phyloP scores from a whole-genome alignment of 2,329 filamentous ascomycete genomes.

The Fusarium tjaetaba region DNA sequence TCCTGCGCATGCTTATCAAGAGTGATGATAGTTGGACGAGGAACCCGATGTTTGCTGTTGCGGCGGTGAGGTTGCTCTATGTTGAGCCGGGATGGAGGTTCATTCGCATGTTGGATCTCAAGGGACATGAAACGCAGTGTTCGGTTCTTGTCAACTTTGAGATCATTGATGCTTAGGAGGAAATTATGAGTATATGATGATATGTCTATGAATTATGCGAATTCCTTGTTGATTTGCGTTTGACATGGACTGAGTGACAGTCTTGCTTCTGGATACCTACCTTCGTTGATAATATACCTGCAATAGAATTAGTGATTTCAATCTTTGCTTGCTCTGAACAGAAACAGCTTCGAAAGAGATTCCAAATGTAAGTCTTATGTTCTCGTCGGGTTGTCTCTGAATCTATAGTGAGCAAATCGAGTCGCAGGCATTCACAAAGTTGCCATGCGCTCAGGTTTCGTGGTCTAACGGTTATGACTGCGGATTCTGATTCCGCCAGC shows the following conservation, averaged over 20 bases:
- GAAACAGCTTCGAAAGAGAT: background rate
- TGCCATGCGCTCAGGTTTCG: background rate
- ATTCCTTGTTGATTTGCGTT: background rate
- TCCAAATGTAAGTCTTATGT: too few species aligned
- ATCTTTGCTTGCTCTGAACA: background rate
- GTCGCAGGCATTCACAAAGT: background rate
- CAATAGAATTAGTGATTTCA: background rate
- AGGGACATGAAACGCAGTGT: conserved; percentile 71
- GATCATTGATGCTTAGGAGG: conserved; percentile 53
- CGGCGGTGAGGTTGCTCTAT: conserved; percentile 69
- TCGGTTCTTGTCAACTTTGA: conserved; percentile 71
- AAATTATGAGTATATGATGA: conserved; percentile 12
- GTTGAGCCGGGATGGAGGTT: conserved; percentile 68
- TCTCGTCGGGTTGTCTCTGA: too few species aligned
- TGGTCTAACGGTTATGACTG: conserved; percentile 4
- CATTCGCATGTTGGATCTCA: conserved; percentile 71
- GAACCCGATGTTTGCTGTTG: conserved; percentile 71
- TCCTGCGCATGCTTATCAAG: conserved; percentile 73
- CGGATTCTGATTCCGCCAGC: conserved; percentile 5
- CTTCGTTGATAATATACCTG: background rate
- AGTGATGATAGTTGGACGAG: conserved; percentile 70
- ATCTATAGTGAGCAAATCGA: background rate
- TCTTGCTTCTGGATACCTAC: background rate
- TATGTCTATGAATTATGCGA: background rate
- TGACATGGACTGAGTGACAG: background rate